Evolutionary conservation across 129 eudicot genomes (phyloP).

Genomic region (Centella asiatica): DNA sequence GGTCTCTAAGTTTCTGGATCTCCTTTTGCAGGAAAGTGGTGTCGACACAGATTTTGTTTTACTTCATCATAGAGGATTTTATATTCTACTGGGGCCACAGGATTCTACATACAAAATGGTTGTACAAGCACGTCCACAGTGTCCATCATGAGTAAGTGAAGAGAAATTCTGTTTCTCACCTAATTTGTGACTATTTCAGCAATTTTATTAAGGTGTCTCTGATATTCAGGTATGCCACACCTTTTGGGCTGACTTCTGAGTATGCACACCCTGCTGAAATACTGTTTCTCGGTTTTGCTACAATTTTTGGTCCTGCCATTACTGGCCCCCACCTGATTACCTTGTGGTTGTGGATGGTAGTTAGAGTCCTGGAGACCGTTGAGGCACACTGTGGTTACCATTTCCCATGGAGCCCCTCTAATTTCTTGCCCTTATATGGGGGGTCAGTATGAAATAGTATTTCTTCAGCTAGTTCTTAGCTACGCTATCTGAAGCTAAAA

Average conservation of each 20-base stretch:
- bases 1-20: background rate
- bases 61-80: conserved; percentile 93
- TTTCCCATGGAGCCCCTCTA: conserved; percentile 98
- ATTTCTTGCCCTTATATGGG: conserved; percentile 90
- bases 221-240: conserved; percentile 80
- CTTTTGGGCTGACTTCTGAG: conserved; percentile 97
- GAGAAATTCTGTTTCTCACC: background rate
- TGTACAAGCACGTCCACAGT: conserved; percentile 94
- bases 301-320: conserved; percentile 91
- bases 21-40: conserved; percentile 71
- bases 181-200: background rate
- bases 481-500: background rate
- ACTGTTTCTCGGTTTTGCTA: conserved; percentile 92
- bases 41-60: conserved; percentile 72
- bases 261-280: conserved; percentile 99
- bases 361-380: conserved; percentile 92
- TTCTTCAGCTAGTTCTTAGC: background rate
- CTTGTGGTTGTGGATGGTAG: conserved; percentile 96
- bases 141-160: conserved; percentile 91
- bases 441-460: conserved; percentile 55
- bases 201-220: background rate
- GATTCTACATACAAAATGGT: conserved; percentile 93
- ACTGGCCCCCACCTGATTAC: conserved; percentile 97
- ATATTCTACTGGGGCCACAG: conserved; percentile 99
- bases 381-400: conserved; percentile 99